Evolutionary conservation across 345 rosid species (phyloP), one percentile per base, ranked within the genome.

Genomic region (Pistacia atlantica): DNA sequence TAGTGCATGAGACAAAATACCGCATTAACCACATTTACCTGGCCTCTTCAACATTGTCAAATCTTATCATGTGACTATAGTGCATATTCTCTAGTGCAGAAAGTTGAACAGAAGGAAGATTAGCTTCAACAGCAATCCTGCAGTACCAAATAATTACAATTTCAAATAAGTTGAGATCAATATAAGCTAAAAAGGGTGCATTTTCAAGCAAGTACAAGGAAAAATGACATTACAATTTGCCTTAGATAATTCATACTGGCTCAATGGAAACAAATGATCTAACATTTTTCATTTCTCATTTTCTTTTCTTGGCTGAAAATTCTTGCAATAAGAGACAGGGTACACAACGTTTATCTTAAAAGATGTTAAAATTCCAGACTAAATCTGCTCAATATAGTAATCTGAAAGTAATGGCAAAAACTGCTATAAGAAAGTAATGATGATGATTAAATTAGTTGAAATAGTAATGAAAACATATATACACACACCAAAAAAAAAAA

Each of bases 11-110:
- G 46, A 42, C 46, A 42, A 42, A 42, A 42, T 42, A 25, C 69
- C 49, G 31, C n/a, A 69, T 16, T 54, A 72, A 69, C 22, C 52
- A 77, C 18, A 60, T 65, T 82, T 86, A 93, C 99, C 97, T 96
- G 80, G 97, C 88, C 87, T 91, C 84, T 67, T 90, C 88, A 80
- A 83, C 79, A 82, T 96, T 84, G 83, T 89, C 90, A 89, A 93
- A 91, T 89, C 99, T 88, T 73, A 96, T 93, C 97, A 93, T 93
- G 85, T 92, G 88, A 89, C 91, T 91, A 69, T 96, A 96, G 74
- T 93, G 98, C 97, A 96, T 92, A 79, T 86, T 92, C 84, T 96
- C 97, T 64, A 96, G 81, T 55, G 98, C 98, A 73, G 89, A 78
- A 82, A 93, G 88, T 85, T 96, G 94, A 80, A 86, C 42, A 14